Evolutionary conservation across 768 basidiomycete genomes (phyloP), one percentile per base, ranked within the genome.

Genomic region (Tulasnella calospora): DNA sequence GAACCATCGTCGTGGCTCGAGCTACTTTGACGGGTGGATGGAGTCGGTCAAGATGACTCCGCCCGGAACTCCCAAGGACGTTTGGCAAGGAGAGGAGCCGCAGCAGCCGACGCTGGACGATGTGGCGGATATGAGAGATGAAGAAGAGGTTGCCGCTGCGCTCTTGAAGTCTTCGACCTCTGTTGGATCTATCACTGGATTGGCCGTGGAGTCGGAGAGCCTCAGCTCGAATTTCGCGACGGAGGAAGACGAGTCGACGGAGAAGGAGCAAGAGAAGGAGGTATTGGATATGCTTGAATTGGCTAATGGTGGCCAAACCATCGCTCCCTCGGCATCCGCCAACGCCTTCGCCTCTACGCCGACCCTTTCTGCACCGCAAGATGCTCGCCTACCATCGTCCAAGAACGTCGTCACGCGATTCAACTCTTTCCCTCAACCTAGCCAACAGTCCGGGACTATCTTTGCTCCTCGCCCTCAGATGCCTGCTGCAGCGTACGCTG

Each of bases 261-360:
- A 76, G 74, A 76, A 70, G 55, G 75, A 76, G 75, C 75, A 76
- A 57, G 75, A 76, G 55, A 76, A 67, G 61, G 61, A 67, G 13
- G 30, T 35, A 1, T 35, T 67, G 61, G 61, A 67, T 5, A 17
- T 67, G 33, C 61, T 67, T 27, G 61, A 6, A 6, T 6, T 15
- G 30, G 30, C 27, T 13, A 35, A 67, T 27, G 61, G 33, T 67
- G n/a, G 30, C 27, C n/a, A 30, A 15, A 30, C 23, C n/a, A 35
- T 67, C 61, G 13, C 61, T 23, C 61, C 61, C 15, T 67, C 61
- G 61, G 35, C 61, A 0, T 67, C 33, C 33, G 61, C 27, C 15
- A 67, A 67, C 36, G 38, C 41, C 46, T 33, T 73, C 40, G 71
- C 35, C 36, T 38, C 40, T 27, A 12, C 36, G 35, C 19, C 71